A percentile compares a stretch with the other conserved stretches of the same genome.
phyloP scores from a whole-genome alignment of 768 basidiomycete species.

The Podaxis mareebaensis region DNA sequence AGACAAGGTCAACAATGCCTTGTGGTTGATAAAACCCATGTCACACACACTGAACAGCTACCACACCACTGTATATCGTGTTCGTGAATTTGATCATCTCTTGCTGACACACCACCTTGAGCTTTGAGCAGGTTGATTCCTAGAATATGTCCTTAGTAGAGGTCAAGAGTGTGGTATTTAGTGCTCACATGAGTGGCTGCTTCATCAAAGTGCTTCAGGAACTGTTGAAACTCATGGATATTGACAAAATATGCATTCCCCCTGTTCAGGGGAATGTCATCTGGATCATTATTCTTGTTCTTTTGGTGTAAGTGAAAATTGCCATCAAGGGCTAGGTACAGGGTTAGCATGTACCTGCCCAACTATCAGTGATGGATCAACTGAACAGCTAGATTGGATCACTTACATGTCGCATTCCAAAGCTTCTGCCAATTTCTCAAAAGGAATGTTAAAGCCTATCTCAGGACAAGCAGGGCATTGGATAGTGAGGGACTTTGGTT shows the following conservation, averaged over 20 bases:
- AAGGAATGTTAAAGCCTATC: too few relatives aligned
- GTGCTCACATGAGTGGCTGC: neutral
- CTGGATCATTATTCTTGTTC: too few relatives aligned
- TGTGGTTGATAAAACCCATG: conserved; percentile 28
- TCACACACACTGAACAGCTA: conserved; percentile 29
- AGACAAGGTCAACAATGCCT: conserved; percentile 27
- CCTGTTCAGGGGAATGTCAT: conserved; percentile 20
- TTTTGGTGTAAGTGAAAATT: too few relatives aligned
- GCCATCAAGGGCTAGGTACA: too few relatives aligned
- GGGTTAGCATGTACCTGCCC: too few relatives aligned
- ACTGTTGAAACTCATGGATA: conserved; percentile 19
- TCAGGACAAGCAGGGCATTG: too few relatives aligned
- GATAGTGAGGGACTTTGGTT: too few relatives aligned
- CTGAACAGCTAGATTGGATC: too few relatives aligned
- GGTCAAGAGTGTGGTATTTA: neutral
- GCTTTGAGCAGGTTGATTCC: conserved; percentile 26
- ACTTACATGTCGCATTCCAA: too few relatives aligned
- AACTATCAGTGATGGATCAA: too few relatives aligned
- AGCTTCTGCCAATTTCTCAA: too few relatives aligned
- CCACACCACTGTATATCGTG: conserved; percentile 27
- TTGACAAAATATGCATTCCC: conserved; percentile 28
- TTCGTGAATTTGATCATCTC: conserved; percentile 14
- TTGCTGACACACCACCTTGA: conserved; percentile 27
- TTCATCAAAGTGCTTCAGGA: conserved; percentile 8
- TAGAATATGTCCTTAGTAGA: conserved; percentile 6